Percentiles rank a stretch among this genome's conserved stretches.
Evolutionary conservation across 2,329 filamentous ascomycete genomes (phyloP).

Genomic region (Clonostachys solani): DNA sequence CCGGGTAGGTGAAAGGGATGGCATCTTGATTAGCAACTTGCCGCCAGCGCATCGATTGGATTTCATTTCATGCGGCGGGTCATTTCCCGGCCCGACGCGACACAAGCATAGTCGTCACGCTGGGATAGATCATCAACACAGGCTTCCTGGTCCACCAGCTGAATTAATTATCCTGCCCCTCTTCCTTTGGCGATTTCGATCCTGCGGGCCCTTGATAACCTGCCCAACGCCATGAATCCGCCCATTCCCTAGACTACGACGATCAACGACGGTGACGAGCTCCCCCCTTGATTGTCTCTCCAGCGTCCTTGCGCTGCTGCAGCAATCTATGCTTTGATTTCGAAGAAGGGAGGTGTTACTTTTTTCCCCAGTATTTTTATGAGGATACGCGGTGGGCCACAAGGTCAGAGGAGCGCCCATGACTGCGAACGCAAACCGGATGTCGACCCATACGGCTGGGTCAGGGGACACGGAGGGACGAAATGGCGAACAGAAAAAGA

Average conservation of each 20-base stretch:
- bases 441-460: slow-evolving; percentile 54
- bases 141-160: background rate
- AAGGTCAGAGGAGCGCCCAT: slow-evolving; percentile 22
- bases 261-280: too few species aligned
- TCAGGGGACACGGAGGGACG: slow-evolving; percentile 51
- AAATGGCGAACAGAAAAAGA: slow-evolving; percentile 72
- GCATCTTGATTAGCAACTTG: too few species aligned
- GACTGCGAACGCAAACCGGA: slow-evolving; percentile 49
- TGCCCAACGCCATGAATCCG: too few species aligned
- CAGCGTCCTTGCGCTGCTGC: background rate
- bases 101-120: background rate
- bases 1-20: too few species aligned
- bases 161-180: background rate
- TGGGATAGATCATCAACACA: too few species aligned
- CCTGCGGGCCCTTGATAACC: too few species aligned
- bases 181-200: background rate
- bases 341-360: background rate
- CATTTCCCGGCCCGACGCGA: slow-evolving; percentile 28
- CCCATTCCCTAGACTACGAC: too few species aligned
- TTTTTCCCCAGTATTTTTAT: background rate
- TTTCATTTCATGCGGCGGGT: slow-evolving; percentile 13
- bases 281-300: background rate
- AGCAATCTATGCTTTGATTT: background rate
- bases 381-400: background rate
- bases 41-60: too few species aligned